phyloP scores from a whole-genome alignment of 805 yeast genomes.

The Hanseniaspora vineae region DNA sequence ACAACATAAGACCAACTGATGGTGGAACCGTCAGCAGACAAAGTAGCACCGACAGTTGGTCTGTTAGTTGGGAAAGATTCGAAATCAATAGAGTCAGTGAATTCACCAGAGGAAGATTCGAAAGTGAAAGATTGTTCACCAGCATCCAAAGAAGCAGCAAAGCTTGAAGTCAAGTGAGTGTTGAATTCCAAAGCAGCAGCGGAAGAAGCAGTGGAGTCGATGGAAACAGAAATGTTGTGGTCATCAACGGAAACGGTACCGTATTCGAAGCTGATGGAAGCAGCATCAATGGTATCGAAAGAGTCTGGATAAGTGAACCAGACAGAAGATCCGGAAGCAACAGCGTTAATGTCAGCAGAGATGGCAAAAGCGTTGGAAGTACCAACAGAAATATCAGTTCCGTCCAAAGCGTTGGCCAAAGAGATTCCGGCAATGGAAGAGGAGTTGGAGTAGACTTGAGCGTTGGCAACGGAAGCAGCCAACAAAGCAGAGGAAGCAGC shows the following conservation, averaged over 20 bases:
- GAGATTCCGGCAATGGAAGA: background rate
- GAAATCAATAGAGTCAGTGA: conserved; percentile 4
- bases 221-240: conserved; percentile 5
- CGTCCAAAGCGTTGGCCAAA: background rate
- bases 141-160: conserved; percentile 1
- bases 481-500: background rate
- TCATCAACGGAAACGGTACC: conserved; percentile 5
- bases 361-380: conserved; percentile 1
- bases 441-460: background rate
- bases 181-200: conserved; percentile 4
- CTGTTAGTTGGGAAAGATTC: conserved; percentile 2
- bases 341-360: conserved; percentile 4
- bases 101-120: conserved; percentile 5
- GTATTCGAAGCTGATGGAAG: conserved; percentile 3
- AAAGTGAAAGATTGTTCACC: conserved; percentile 1
- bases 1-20: conserved; percentile 2
- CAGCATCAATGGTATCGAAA: conserved; percentile 2
- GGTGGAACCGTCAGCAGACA: background rate
- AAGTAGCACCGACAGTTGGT: conserved; percentile 1
- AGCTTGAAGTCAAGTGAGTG: background rate
- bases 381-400: background rate
- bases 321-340: conserved; percentile 3
- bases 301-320: conserved; percentile 7
- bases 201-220: conserved; percentile 5
- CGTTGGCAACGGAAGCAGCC: background rate